Evolutionary conservation across 2,329 filamentous ascomycete genomes (phyloP).

Genomic region (Fusarium sp.): DNA sequence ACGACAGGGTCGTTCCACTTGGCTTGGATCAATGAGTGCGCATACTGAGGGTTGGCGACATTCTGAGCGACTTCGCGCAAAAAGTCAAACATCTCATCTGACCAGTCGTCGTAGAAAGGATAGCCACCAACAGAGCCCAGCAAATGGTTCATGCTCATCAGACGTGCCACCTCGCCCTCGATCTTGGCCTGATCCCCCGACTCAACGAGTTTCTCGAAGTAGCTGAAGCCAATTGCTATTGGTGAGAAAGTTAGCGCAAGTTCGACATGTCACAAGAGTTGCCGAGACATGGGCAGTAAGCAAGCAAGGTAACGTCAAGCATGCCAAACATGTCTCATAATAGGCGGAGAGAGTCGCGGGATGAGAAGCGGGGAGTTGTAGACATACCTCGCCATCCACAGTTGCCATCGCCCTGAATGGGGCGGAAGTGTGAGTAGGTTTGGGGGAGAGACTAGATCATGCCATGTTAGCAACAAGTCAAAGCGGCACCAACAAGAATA

Average conservation of each 20-base stretch:
- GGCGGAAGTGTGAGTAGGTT: constrained; percentile 88
- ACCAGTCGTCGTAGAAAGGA: constrained; percentile 80
- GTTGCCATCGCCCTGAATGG: constrained; percentile 90
- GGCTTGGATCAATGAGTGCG: constrained; percentile 63
- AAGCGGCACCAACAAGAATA: neutral
- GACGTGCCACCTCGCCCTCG: constrained; percentile 74
- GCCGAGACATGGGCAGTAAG: constrained; percentile 31
- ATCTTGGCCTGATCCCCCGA: constrained; percentile 71
- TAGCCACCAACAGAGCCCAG: constrained; percentile 78
- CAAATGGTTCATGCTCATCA: constrained; percentile 75
- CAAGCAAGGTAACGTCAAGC: constrained; percentile 21
- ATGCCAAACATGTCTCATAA: constrained; percentile 9
- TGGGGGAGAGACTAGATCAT: constrained; percentile 74
- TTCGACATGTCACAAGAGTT: constrained; percentile 9
- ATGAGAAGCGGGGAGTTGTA: constrained; percentile 21
- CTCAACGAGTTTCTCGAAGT: constrained; percentile 86
- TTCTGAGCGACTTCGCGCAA: constrained; percentile 69
- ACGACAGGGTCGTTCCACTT: constrained; percentile 77
- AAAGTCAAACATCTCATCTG: constrained; percentile 76
- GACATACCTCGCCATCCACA: constrained; percentile 95
- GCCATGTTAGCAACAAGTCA: constrained; percentile 17
- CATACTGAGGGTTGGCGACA: constrained; percentile 67
- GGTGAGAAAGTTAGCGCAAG: constrained; percentile 21
- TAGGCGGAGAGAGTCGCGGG: neutral
- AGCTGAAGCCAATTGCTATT: constrained; percentile 88